Conservation (phyloP, 768 basidiomycete species). For the Trametes gibbosa region DNA sequence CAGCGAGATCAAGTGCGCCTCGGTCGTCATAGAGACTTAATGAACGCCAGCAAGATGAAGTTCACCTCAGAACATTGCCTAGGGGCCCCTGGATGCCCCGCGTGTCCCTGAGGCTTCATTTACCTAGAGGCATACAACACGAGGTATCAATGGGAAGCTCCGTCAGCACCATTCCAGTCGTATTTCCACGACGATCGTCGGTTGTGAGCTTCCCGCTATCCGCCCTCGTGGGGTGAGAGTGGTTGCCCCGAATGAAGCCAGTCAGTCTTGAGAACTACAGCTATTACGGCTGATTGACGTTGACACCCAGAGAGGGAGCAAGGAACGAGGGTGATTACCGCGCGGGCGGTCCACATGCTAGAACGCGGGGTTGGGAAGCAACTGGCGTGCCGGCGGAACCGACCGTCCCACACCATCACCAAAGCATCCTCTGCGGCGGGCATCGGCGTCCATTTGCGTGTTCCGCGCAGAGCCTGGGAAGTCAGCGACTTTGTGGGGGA, state of each 20-base stretch:
- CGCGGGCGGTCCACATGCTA: background rate
- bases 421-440: background rate
- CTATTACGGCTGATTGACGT: constrained; percentile 1
- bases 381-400: background rate
- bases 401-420: background rate
- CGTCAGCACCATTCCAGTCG: no score
- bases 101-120: no score
- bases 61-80: background rate
- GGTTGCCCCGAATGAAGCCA: background rate
- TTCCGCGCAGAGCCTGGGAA: background rate
- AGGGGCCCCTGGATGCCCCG: no score
- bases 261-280: background rate
- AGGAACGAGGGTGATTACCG: background rate
- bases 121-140: no score
- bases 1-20: background rate
- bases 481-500: background rate
- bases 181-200: background rate
- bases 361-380: background rate
- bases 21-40: background rate
- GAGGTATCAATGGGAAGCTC: no score
- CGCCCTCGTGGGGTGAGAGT: background rate
- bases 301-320: background rate
- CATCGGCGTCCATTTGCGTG: background rate
- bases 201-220: background rate
- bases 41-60: background rate